These are phyloP conservation scores for Alternaria longipes DNA, from an alignment of 2,329 filamentous ascomycete genomes.

Conservation along the genomic window DNA sequence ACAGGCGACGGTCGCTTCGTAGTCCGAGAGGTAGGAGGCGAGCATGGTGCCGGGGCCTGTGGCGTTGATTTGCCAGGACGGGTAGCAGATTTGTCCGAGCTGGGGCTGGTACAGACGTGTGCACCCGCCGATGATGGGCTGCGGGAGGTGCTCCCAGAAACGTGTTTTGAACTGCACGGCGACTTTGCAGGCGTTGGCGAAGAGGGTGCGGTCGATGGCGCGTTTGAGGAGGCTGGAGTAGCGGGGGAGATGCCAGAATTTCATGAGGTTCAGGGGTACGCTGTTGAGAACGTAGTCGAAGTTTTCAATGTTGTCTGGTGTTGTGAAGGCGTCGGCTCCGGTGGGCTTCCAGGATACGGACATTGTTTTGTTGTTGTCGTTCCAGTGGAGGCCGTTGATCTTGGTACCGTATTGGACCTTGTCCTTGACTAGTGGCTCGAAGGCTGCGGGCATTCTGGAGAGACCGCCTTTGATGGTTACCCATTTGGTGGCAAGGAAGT, in stretches of 20 bases:
- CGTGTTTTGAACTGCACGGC: slow-evolving; percentile 71
- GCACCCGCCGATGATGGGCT: slow-evolving; percentile 69
- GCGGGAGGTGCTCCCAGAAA: slow-evolving; percentile 62
- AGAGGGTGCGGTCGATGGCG: slow-evolving; percentile 57
- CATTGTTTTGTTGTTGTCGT: slow-evolving; percentile 60
- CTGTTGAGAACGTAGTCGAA: slow-evolving; percentile 72
- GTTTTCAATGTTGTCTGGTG: slow-evolving; percentile 53
- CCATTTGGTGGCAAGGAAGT: slow-evolving; percentile 66
- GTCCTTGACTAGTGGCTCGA: slow-evolving; percentile 66
- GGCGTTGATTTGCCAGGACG: slow-evolving; percentile 69
- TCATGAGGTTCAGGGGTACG: slow-evolving; percentile 68
- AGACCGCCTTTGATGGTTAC: slow-evolving; percentile 68
- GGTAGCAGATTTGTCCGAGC: slow-evolving; percentile 69
- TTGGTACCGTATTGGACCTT: slow-evolving; percentile 63
- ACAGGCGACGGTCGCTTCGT: not conserved
- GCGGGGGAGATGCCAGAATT: slow-evolving; percentile 65
- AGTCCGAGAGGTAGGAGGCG: slow-evolving; percentile 19
- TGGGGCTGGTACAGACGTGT: slow-evolving; percentile 66
- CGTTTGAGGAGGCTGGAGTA: slow-evolving; percentile 58
- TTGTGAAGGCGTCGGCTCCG: slow-evolving; percentile 31
- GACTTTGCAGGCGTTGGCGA: slow-evolving; percentile 61
- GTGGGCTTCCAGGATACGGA: slow-evolving; percentile 58
- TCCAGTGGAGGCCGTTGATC: slow-evolving; percentile 64
- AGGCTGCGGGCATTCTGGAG: slow-evolving; percentile 65
- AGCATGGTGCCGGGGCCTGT: slow-evolving; percentile 67